Percentiles rank a stretch among this genome's conserved stretches.
Conservation (phyloP, 345 rosid species). For the Euphorbia tirucalli region DNA sequence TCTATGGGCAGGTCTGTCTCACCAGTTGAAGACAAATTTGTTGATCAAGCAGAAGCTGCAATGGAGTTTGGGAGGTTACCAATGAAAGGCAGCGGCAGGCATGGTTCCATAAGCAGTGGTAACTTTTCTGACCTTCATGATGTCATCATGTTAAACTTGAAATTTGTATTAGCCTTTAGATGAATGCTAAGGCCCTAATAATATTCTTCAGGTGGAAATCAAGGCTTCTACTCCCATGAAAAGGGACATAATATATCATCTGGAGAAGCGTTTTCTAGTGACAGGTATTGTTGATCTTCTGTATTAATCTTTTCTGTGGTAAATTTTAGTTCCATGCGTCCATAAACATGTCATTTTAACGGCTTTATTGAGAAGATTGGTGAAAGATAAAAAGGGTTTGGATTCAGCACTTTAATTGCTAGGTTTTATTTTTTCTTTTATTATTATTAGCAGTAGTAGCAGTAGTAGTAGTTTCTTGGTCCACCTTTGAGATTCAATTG, state of each 20-base stretch:
- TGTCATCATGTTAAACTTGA: not conserved
- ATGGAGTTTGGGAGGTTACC: constrained; percentile 31
- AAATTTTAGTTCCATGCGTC: not conserved
- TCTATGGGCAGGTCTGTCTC: constrained; percentile 24
- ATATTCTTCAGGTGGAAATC: constrained; percentile 39
- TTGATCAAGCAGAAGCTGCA: constrained; percentile 34
- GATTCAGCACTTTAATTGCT: not conserved
- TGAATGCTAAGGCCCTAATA: constrained; percentile 13
- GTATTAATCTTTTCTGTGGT: not conserved
- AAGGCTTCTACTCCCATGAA: constrained; percentile 35
- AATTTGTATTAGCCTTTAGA: not conserved
- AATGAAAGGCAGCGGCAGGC: constrained; percentile 31
- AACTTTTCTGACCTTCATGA: constrained; percentile 9
- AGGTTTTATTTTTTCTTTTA: not conserved
- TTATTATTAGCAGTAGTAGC: too few species aligned
- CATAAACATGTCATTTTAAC: not conserved
- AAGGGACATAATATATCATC: constrained; percentile 32
- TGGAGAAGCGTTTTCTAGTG: constrained; percentile 41
- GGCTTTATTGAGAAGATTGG: not conserved
- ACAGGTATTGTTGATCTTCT: constrained; percentile 36
- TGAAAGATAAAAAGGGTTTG: not conserved
- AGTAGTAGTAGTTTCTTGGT: too few species aligned
- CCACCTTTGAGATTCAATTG: not conserved
- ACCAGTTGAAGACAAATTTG: constrained; percentile 37
- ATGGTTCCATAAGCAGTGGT: constrained; percentile 39